Evolutionary conservation across 1,284 basidiomycete genomes (phyloP), one percentile per base, ranked within the genome.

Genomic region (Trichosporon sp.): DNA sequence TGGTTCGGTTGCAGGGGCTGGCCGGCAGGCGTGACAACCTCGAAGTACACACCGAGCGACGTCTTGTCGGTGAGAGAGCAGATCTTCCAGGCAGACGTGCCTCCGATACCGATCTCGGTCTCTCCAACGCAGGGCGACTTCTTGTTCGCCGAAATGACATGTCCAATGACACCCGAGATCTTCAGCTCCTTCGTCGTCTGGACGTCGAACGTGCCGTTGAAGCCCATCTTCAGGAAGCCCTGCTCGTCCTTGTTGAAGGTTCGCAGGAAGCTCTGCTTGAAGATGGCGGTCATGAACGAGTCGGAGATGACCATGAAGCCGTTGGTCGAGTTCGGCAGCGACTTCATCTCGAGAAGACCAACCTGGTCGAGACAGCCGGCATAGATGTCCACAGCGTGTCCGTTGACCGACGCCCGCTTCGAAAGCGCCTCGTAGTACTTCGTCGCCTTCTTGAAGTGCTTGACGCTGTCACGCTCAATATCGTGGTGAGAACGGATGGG

Each of bases 401-500:
- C 97, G 73, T 97, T 98, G 82, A 91, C 90, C 4, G 97, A 95
- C 2, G 88, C 94, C 65, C 97, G 90, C 81, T 94, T 93, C n/a
- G 95, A 92, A 23, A 99, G 88, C 38, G 88, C 89, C 85, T 99
- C 97, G 83, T 98, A 99, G 84, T 95, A 98, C 89, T 98, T 98
- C 76, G 89, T 89, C 25, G 97, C 95, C 65, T 95, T 91, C 86
- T 99, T 99, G 85, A 91, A 99, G 83, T 98, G 95, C 84, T 97
- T 98, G 64, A 92, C 95, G 76, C 90, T 92, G 83, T 99, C 97
- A 65, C 95, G 88, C 80, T 99, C 97, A 79, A 99, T 99, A 81
- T 99, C 96, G 85, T 99, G 96, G 83, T 99, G 97, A 2, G 95
- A 98, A 69, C 97, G 91, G 75, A 99, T 98, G 2, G 96, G 94